Percentiles rank a stretch among this genome's conserved stretches.
phyloP scores from a whole-genome alignment of 345 rosid genomes.

The Cardamine resedifolia region DNA sequence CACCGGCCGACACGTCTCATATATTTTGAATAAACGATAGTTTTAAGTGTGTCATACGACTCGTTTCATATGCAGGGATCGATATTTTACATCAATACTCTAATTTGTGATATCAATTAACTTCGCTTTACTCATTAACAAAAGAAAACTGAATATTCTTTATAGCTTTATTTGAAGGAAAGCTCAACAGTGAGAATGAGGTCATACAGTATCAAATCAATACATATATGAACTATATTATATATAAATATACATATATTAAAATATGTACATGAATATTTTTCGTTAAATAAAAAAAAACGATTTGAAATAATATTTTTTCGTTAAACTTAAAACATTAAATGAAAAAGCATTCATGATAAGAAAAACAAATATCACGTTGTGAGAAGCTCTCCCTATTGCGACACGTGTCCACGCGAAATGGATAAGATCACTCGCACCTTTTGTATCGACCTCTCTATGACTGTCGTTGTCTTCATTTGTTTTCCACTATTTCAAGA shows the following conservation, averaged over 20 bases:
- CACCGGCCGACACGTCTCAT: conserved; percentile 20
- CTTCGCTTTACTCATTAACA: background rate
- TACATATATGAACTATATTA: background rate
- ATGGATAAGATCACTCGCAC: conserved; percentile 33
- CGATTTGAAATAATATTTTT: background rate
- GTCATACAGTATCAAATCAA: background rate
- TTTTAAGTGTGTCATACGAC: conserved; percentile 5
- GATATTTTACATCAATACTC: background rate
- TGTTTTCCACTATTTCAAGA: background rate
- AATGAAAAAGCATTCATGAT: conserved; percentile 19
- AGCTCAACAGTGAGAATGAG: background rate
- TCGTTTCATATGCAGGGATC: conserved; percentile 1
- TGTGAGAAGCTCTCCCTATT: conserved; percentile 29
- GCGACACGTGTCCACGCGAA: conserved; percentile 38
- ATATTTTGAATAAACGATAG: background rate
- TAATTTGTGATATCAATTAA: background rate
- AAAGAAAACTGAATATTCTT: background rate
- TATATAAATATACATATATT: no score
- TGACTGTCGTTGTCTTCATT: conserved; percentile 28
- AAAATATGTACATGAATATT: background rate
- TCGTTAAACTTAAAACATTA: conserved; percentile 7
- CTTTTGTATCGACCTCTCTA: conserved; percentile 24
- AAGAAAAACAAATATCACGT: conserved; percentile 22
- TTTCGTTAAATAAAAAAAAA: background rate
- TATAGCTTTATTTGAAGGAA: background rate